Conservation (phyloP, 176 grass and related monocot genomes). For the Eragrostis curvula region DNA sequence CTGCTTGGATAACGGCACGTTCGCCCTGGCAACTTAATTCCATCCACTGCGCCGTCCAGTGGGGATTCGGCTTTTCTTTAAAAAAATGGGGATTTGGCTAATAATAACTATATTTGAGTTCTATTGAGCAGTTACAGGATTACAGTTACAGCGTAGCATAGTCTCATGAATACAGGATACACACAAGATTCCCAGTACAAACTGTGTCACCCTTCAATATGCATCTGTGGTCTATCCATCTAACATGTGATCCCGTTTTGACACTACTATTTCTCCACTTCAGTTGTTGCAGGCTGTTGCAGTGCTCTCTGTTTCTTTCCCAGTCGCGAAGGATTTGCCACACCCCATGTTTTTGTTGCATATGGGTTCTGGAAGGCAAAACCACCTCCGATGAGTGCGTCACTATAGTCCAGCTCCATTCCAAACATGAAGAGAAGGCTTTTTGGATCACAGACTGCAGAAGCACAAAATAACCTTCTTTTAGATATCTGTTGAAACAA, state of each 20-base stretch:
- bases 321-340: slow-evolving; percentile 87
- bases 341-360: slow-evolving; percentile 95
- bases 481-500: background rate
- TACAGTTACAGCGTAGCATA: background rate
- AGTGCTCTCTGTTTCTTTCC: slow-evolving; percentile 50
- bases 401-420: slow-evolving; percentile 96
- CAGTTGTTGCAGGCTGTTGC: slow-evolving; percentile 74
- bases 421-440: slow-evolving; percentile 96
- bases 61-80: too few relatives aligned
- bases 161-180: slow-evolving; percentile 19
- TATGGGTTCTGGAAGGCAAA: slow-evolving; percentile 94
- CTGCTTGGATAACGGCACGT: slow-evolving; percentile 37
- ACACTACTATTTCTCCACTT: slow-evolving; percentile 1
- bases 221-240: slow-evolving; percentile 32
- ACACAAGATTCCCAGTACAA: slow-evolving; percentile 9
- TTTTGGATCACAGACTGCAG: slow-evolving; percentile 90
- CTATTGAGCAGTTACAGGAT: slow-evolving; percentile 29
- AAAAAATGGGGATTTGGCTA: background rate
- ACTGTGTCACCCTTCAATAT: background rate
- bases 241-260: background rate
- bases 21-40: background rate
- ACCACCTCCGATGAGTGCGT: slow-evolving; percentile 81
- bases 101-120: slow-evolving; percentile 31
- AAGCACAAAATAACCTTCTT: background rate
- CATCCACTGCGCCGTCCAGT: slow-evolving; percentile 7